phyloP scores from a whole-genome alignment of 2,329 filamentous ascomycete genomes.

The Trichothecium sympodiale region DNA sequence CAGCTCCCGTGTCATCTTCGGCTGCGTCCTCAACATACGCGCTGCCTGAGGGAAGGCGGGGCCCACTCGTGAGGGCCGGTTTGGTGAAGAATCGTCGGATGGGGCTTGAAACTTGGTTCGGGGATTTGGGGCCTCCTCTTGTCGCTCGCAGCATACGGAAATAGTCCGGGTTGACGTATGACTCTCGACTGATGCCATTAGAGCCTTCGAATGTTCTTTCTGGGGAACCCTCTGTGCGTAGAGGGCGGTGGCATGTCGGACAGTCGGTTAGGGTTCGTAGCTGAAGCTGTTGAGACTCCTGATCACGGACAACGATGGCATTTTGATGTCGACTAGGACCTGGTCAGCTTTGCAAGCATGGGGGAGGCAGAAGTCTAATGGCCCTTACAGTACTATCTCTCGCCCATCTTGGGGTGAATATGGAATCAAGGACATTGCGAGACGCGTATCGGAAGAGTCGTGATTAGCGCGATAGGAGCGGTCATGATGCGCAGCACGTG shows the following conservation, averaged over 20 bases:
- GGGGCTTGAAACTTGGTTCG: slow-evolving; percentile 31
- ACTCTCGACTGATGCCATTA: slow-evolving; percentile 33
- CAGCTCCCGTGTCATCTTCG: slow-evolving; percentile 21
- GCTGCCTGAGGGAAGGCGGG: slow-evolving; percentile 9
- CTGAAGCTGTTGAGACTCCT: slow-evolving; percentile 71
- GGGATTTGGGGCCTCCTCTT: slow-evolving; percentile 32
- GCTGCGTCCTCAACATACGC: slow-evolving; percentile 11
- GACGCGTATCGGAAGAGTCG: not conserved
- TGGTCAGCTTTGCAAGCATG: slow-evolving; percentile 1
- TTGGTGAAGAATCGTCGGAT: slow-evolving; percentile 39
- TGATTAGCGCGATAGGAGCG: not conserved
- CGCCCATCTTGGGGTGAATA: slow-evolving; percentile 63
- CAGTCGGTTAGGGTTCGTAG: slow-evolving; percentile 71
- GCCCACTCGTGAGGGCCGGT: slow-evolving; percentile 22
- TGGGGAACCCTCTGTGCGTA: slow-evolving; percentile 32
- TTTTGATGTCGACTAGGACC: slow-evolving; percentile 71
- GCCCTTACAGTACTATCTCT: slow-evolving; percentile 70
- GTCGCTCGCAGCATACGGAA: slow-evolving; percentile 77
- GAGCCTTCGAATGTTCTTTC: slow-evolving; percentile 35
- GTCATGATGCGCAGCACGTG: not conserved
- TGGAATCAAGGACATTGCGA: slow-evolving; percentile 57
- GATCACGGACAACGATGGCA: slow-evolving; percentile 85
- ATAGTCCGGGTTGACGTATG: slow-evolving; percentile 84
- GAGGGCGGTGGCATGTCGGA: slow-evolving; percentile 79
- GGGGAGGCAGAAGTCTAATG: slow-evolving; percentile 6